These are phyloP conservation scores for Dactylellina leptospora DNA, from an alignment of 2,329 filamentous ascomycete species.

Conservation along the genomic window DNA sequence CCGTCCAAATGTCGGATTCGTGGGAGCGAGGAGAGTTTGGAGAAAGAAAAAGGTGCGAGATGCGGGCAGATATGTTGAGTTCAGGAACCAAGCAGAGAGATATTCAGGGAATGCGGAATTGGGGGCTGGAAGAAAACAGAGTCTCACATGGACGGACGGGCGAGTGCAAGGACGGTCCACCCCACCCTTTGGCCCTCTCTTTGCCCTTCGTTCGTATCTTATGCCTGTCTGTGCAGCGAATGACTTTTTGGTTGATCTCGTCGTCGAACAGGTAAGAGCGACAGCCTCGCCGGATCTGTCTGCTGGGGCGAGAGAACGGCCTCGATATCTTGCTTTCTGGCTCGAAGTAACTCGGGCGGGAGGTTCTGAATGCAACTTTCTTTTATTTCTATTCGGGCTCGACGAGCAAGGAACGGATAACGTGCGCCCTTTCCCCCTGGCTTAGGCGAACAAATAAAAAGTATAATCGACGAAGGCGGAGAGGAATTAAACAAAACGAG, in stretches of 20 bases:
- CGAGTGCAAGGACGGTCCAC: constrained; percentile 33
- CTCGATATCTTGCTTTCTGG: constrained; percentile 52
- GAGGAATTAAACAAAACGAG: constrained; percentile 37
- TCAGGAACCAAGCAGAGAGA: constrained; percentile 51
- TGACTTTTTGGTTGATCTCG: constrained; percentile 21
- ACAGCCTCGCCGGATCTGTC: constrained; percentile 50
- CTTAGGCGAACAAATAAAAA: constrained; percentile 34
- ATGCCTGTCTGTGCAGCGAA: background rate
- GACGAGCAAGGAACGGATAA: constrained; percentile 51
- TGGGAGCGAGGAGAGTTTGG: constrained; percentile 10
- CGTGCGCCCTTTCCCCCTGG: constrained; percentile 49
- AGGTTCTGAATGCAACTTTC: constrained; percentile 48
- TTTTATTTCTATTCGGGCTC: too few species aligned
- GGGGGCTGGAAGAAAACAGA: constrained; percentile 44
- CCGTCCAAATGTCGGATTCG: background rate
- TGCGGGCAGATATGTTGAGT: constrained; percentile 46
- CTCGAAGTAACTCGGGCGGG: constrained; percentile 50
- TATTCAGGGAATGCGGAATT: constrained; percentile 32
- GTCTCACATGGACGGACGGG: constrained; percentile 45
- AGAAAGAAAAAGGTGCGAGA: constrained; percentile 25
- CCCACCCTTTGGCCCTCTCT: constrained; percentile 43
- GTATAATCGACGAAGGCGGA: constrained; percentile 52
- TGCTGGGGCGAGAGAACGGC: constrained; percentile 44
- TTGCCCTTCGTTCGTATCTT: constrained; percentile 1
- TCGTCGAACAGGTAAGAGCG: constrained; percentile 26